phyloP scores from a whole-genome alignment of 768 basidiomycete species.

The Dioszegia aurantiaca region DNA sequence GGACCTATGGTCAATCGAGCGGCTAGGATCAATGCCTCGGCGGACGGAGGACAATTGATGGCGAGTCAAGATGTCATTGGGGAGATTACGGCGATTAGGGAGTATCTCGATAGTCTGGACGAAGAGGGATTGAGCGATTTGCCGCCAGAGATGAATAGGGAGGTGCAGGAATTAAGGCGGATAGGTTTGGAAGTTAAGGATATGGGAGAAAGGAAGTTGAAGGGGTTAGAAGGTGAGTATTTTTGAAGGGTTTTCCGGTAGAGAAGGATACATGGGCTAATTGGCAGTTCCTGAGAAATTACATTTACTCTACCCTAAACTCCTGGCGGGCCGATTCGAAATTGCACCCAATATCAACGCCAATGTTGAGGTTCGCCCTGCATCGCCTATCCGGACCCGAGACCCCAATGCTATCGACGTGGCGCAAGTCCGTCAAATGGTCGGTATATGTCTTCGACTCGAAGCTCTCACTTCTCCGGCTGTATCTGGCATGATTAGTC shows the following conservation, averaged over 20 bases:
- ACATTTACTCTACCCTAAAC: conserved; percentile 75
- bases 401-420: conserved; percentile 52
- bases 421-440: conserved; percentile 72
- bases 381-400: conserved; percentile 22
- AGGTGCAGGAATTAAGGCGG: conserved; percentile 69
- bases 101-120: conserved; percentile 54
- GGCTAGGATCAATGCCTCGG: conserved; percentile 74
- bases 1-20: conserved; percentile 94
- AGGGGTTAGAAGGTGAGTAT: conserved; percentile 70
- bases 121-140: conserved; percentile 49
- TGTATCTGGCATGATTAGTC: conserved; percentile 52
- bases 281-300: conserved; percentile 69
- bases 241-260: too few species aligned
- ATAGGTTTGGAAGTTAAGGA: conserved; percentile 67
- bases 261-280: too few species aligned
- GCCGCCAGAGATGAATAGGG: conserved; percentile 50
- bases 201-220: conserved; percentile 88
- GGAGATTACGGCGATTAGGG: conserved; percentile 56
- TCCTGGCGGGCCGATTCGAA: conserved; percentile 69
- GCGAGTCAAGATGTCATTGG: conserved; percentile 77
- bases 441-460: conserved; percentile 69
- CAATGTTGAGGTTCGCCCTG: conserved; percentile 44
- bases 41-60: conserved; percentile 90
- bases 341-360: conserved; percentile 51
- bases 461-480: conserved; percentile 60